Evolutionary conservation across 2,329 filamentous ascomycete genomes (phyloP).

Genomic region (Calonectria honghensis): DNA sequence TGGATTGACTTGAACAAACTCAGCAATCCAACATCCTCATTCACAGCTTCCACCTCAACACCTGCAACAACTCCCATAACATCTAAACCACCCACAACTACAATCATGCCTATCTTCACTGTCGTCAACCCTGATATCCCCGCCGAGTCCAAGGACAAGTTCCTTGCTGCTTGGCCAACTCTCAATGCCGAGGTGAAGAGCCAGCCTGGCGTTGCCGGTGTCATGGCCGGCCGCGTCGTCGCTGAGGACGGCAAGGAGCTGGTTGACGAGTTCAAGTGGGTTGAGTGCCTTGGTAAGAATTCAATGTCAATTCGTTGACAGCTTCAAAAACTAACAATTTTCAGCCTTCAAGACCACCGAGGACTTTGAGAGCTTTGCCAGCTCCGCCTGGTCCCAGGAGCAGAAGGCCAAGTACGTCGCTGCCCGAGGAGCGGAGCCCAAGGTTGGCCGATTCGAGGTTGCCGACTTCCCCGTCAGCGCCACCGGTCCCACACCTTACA

Average conservation of each 20-base stretch:
- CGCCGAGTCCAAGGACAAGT: constrained; percentile 38
- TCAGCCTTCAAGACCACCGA: constrained; percentile 37
- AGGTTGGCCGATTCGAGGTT: constrained; percentile 32
- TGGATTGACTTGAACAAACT: not conserved
- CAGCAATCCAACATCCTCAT: not conserved
- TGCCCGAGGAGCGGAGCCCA: not conserved
- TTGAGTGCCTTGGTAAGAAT: constrained; percentile 33
- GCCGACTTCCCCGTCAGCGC: constrained; percentile 29
- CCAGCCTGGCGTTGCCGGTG: constrained; percentile 39
- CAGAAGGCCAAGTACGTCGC: constrained; percentile 24
- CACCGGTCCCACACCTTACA: constrained; percentile 20
- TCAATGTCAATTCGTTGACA: not conserved
- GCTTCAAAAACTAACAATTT: not conserved
- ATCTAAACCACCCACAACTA: constrained; percentile 5
- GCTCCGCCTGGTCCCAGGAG: constrained; percentile 35
- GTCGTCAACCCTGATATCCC: constrained; percentile 38
- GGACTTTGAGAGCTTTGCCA: constrained; percentile 31
- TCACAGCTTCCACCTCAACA: not conserved
- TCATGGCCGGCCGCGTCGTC: constrained; percentile 31
- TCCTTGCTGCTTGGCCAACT: constrained; percentile 39
- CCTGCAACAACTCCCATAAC: not conserved
- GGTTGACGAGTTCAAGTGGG: constrained; percentile 38
- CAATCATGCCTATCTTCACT: constrained; percentile 42
- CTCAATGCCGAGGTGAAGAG: constrained; percentile 36
- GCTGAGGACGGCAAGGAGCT: constrained; percentile 29